Percentiles rank a stretch among this genome's conserved stretches.
Conservation (phyloP, 2,329 filamentous ascomycete species). For the Juglanconis juglandina region DNA sequence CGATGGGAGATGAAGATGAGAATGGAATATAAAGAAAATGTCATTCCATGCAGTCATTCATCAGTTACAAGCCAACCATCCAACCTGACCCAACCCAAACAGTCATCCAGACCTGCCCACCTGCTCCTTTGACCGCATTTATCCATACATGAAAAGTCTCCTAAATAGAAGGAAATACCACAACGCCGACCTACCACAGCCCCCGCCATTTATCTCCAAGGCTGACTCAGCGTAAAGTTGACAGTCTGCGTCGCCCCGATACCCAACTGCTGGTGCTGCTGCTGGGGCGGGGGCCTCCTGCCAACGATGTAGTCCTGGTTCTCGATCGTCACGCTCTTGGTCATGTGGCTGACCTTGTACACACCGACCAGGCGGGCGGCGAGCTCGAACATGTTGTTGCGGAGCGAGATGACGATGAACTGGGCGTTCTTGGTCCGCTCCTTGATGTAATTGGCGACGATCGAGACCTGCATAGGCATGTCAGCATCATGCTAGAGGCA, state of each 20-base stretch:
- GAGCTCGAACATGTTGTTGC: constrained; percentile 99
- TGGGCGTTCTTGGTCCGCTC: constrained; percentile 98
- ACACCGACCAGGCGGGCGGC: constrained; percentile 93
- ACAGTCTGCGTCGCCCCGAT: constrained; percentile 22
- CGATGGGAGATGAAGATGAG: no score
- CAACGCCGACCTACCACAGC: no score
- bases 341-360: constrained; percentile 99
- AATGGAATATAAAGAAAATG: neutral
- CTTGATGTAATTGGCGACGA: constrained; percentile 98
- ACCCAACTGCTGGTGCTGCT: constrained; percentile 20
- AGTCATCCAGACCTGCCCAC: neutral
- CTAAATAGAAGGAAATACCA: neutral
- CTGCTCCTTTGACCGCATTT: neutral
- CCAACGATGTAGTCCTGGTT: constrained; percentile 70
- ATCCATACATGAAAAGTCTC: neutral
- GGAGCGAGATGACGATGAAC: constrained; percentile 95
- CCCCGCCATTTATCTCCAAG: constrained; percentile 10
- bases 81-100: neutral
- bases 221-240: constrained; percentile 19
- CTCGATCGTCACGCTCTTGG: constrained; percentile 86
- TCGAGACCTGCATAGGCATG: constrained; percentile 66
- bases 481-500: constrained; percentile 16
- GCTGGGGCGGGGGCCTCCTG: constrained; percentile 32
- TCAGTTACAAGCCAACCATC: constrained; percentile 2
- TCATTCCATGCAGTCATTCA: constrained; percentile 17